These are phyloP conservation scores for Cystobasidium pallidum DNA, from an alignment of 1,284 basidiomycete genomes.

Conservation along the genomic window DNA sequence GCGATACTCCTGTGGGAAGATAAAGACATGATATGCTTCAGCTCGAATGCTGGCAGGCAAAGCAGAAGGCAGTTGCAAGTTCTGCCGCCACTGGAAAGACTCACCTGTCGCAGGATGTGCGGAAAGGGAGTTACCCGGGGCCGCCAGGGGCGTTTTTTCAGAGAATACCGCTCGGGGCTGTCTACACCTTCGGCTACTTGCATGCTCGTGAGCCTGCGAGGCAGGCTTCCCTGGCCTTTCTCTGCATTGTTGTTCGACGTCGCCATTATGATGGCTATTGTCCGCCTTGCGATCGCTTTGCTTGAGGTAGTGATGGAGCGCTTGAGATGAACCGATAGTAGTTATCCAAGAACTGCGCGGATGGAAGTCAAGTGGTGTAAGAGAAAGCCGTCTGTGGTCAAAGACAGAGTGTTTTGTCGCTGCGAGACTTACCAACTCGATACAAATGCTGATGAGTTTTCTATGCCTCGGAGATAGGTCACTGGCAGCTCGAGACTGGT, in stretches of 20 bases:
- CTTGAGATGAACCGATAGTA: neutral
- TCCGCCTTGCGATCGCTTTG: neutral
- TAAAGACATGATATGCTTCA: neutral
- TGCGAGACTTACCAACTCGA: neutral
- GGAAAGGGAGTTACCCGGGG: slow-evolving; percentile 56
- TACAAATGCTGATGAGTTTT: neutral
- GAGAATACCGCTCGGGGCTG: slow-evolving; percentile 49
- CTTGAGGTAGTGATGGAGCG: neutral
- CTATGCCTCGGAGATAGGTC: slow-evolving; percentile 11
- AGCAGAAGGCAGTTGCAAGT: slow-evolving; percentile 6
- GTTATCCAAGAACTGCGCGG: neutral
- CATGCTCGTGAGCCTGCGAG: slow-evolving; percentile 27
- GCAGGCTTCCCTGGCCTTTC: slow-evolving; percentile 15
- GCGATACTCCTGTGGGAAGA: slow-evolving; percentile 53
- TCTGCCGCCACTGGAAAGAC: neutral
- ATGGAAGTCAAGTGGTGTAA: neutral
- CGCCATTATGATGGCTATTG: slow-evolving; percentile 10
- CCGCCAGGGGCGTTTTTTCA: slow-evolving; percentile 54
- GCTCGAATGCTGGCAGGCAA: neutral
- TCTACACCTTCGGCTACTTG: slow-evolving; percentile 21
- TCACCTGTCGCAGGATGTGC: slow-evolving; percentile 52
- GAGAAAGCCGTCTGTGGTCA: neutral
- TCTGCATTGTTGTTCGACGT: slow-evolving; percentile 17
- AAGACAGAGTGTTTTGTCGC: neutral
- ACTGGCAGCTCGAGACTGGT: neutral